Base-by-base conservation (phyloP, 2,329 filamentous ascomycete species). In the Fusarium chuoi region DNA sequence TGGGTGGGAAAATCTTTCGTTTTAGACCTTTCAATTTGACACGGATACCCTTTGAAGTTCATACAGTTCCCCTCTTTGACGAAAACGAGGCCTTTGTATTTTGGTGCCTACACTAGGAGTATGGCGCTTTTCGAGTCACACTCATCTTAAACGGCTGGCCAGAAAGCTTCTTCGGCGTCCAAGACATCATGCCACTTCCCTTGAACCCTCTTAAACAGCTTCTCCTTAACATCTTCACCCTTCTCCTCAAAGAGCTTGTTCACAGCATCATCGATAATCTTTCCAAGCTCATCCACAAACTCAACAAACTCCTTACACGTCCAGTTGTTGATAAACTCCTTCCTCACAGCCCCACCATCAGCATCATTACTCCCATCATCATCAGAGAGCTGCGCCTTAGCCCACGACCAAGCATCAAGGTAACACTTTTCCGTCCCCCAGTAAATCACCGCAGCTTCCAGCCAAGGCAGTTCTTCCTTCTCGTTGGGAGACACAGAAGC, bases 361-460 rank as follows among this genome's bases (percentile, higher is more conserved):
- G 83, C 83, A 77, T 92, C 91, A n/a, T 79, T 77, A n/a, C 74
- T 70, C 2, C 55, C 65, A 24, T 70, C 52, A 5, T 68, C 65
- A 4, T 70, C 70, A 4, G 77, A 73, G 24, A 83, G 79, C 74
- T 86, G 81, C 9, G 79, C 71, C 70, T 80, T 84, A 7, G 87
- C 87, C 79, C 85, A 87, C 15, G 83, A 84, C 90, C 90, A 92
- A 18, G 90, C 87, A 44, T 88, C 84, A 24, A 91, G 78, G 78
- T 92, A 92, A 68, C 86, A 88, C 52, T 86, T 89, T 82, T 96
- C 93, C 3, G 91, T 94, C n/a, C 90, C 90, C 90, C 92, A 95
- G 30, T 95, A 87, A n/a, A 93, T 87, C 6, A 94, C 87, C 70
- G 94, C 85, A 11, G 91, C 92, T 79, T 94, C 92, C 6, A 95